Conservation (phyloP, 371 early-diverging fungal species). For the Zychaea mexicana region DNA sequence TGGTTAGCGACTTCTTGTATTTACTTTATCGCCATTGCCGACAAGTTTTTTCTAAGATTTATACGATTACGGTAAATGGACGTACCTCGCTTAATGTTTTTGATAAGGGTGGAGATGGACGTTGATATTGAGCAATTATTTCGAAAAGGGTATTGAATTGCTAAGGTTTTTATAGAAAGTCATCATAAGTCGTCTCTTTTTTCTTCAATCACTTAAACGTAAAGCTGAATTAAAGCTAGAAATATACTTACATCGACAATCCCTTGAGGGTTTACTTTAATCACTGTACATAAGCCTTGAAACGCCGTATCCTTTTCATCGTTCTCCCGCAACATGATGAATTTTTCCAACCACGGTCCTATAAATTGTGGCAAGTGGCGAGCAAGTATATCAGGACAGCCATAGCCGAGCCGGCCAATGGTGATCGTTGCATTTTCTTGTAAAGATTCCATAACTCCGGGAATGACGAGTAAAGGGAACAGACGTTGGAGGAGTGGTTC, state of each 20-base stretch:
- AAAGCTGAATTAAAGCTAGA: not conserved
- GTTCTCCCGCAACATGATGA: slow-evolving; percentile 75
- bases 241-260: slow-evolving; percentile 45
- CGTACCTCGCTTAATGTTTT: slow-evolving; percentile 65
- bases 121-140: slow-evolving; percentile 70
- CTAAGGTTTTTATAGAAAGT: slow-evolving; percentile 22
- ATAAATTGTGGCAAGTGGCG: slow-evolving; percentile 69
- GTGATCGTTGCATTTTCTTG: slow-evolving; percentile 92
- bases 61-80: no score
- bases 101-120: slow-evolving; percentile 60
- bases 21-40: slow-evolving; percentile 2
- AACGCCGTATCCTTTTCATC: slow-evolving; percentile 93
- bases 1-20: not conserved
- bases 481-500: slow-evolving; percentile 71
- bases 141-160: slow-evolving; percentile 70
- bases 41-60: not conserved
- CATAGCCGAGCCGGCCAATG: slow-evolving; percentile 86
- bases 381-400: slow-evolving; percentile 72
- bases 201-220: not conserved
- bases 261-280: slow-evolving; percentile 80
- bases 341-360: slow-evolving; percentile 68
- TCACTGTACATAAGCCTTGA: slow-evolving; percentile 84
- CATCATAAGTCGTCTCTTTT: not conserved
- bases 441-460: slow-evolving; percentile 59
- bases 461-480: slow-evolving; percentile 69